Conservation (phyloP, 768 basidiomycete genomes). For the Hebeloma cylindrosporum region DNA sequence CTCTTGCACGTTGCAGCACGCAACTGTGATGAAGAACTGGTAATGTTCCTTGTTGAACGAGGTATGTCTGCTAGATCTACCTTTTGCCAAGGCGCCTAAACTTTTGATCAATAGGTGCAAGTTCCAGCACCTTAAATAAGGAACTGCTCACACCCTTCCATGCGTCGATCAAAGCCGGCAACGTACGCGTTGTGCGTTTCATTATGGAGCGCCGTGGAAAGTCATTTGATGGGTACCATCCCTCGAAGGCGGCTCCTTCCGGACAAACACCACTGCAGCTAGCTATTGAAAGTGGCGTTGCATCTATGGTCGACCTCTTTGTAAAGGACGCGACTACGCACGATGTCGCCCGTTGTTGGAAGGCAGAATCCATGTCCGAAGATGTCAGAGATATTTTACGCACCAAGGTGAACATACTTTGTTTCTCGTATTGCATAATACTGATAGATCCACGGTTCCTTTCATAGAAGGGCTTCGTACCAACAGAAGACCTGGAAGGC, state of each 20-base stretch:
- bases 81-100: slow-evolving; percentile 1
- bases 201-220: slow-evolving; percentile 33
- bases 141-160: slow-evolving; percentile 36
- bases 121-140: slow-evolving; percentile 30
- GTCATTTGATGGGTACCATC: slow-evolving; percentile 32
- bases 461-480: slow-evolving; percentile 35
- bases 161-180: slow-evolving; percentile 33
- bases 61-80: slow-evolving; percentile 21
- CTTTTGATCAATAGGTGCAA: slow-evolving; percentile 29
- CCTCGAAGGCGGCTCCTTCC: slow-evolving; percentile 35
- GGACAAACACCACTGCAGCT: slow-evolving; percentile 38
- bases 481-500: slow-evolving; percentile 16
- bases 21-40: slow-evolving; percentile 29
- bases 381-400: slow-evolving; percentile 29
- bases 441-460: not conserved
- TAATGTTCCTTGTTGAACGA: slow-evolving; percentile 35
- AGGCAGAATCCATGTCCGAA: slow-evolving; percentile 17
- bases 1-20: slow-evolving; percentile 38
- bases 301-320: slow-evolving; percentile 31
- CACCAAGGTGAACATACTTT: slow-evolving; percentile 28
- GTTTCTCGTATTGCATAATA: not conserved
- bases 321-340: slow-evolving; percentile 40
- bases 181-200: slow-evolving; percentile 31
- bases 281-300: slow-evolving; percentile 30
- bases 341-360: slow-evolving; percentile 37